Evolutionary conservation across 805 yeast species (phyloP).

Genomic region (Tetrapisispora namnaoensis): DNA sequence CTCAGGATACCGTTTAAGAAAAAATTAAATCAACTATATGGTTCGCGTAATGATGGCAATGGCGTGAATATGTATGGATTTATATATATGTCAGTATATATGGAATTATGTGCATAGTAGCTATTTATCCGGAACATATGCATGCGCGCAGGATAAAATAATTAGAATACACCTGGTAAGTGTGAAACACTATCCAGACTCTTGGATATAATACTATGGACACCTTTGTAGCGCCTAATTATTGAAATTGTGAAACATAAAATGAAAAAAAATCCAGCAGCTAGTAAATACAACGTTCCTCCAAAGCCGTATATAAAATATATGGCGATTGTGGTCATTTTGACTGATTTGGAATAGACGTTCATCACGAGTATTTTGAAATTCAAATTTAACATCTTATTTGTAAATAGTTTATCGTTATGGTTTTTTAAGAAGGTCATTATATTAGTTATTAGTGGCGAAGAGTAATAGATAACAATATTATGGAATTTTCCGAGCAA

Average conservation of each 20-base stretch:
- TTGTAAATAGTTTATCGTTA: background rate
- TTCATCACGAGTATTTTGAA: background rate
- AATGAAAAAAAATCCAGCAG: slow-evolving; percentile 25
- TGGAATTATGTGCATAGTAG: too few species aligned
- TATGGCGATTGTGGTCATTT: slow-evolving; percentile 12
- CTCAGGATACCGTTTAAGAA: too few species aligned
- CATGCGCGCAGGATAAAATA: too few species aligned
- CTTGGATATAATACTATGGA: slow-evolving; percentile 14
- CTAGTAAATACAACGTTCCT: slow-evolving; percentile 22
- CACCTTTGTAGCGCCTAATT: slow-evolving; percentile 19
- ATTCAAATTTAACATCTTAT: background rate
- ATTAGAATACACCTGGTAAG: slow-evolving; percentile 9
- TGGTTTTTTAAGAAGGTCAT: background rate
- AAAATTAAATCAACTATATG: too few species aligned
- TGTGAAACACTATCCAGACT: slow-evolving; percentile 9
- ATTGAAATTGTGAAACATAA: slow-evolving; percentile 22
- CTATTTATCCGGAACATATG: too few species aligned
- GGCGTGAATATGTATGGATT: too few species aligned
- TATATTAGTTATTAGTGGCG: slow-evolving; percentile 10
- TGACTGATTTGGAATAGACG: slow-evolving; percentile 14
- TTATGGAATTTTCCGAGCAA: slow-evolving; percentile 27
- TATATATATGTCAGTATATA: too few species aligned
- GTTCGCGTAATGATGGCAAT: too few species aligned
- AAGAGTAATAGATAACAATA: slow-evolving; percentile 20
- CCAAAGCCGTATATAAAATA: slow-evolving; percentile 23